Evolutionary conservation across 139 green algal genomes (phyloP).

Genomic region (Tetratostichococcus sp.): DNA sequence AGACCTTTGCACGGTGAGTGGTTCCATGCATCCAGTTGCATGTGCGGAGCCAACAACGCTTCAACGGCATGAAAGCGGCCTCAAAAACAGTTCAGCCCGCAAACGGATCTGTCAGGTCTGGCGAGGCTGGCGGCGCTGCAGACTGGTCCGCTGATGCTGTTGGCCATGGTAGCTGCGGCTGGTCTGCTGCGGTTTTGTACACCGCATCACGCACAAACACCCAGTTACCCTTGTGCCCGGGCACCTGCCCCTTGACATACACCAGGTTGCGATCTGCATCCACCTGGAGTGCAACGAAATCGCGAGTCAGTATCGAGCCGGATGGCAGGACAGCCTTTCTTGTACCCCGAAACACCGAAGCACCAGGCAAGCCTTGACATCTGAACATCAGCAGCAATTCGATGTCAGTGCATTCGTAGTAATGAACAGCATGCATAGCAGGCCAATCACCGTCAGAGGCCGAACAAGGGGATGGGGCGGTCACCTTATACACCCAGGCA

Average conservation of each 20-base stretch:
- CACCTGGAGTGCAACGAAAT: conserved; percentile 58
- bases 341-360: too few species aligned
- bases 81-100: neutral
- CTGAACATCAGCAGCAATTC: too few species aligned
- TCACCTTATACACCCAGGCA: conserved; percentile 71
- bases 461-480: too few species aligned
- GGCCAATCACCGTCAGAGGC: too few species aligned
- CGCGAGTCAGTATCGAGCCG: neutral
- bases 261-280: conserved; percentile 88
- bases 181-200: conserved; percentile 27
- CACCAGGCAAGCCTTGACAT: too few species aligned
- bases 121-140: neutral
- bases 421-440: too few species aligned
- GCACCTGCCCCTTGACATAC: conserved; percentile 91
- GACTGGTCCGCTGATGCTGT: neutral
- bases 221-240: conserved; percentile 76
- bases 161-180: conserved; percentile 26
- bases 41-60: too few species aligned
- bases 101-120: neutral
- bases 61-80: too few species aligned
- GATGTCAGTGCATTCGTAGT: too few species aligned
- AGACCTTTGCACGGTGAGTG: too few species aligned
- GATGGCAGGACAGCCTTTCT: too few species aligned
- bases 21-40: too few species aligned
- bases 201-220: conserved; percentile 74